phyloP scores from a whole-genome alignment of 805 yeast species.

The Candida pseudofarinosa region DNA sequence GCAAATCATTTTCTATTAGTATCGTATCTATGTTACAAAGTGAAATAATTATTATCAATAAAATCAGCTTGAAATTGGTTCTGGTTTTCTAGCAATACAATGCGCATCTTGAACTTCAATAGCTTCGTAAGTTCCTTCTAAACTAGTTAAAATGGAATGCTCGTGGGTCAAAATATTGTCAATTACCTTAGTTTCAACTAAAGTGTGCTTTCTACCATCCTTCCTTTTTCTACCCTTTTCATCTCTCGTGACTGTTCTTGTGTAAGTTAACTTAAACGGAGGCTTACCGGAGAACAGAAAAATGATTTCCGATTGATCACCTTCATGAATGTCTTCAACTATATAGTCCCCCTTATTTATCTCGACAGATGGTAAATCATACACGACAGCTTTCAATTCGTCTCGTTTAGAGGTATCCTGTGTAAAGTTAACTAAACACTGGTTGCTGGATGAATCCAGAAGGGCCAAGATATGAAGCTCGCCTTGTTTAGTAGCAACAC shows the following conservation, averaged over 20 bases:
- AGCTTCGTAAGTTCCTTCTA: constrained; percentile 94
- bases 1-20: neutral
- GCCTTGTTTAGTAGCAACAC: constrained; percentile 86
- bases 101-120: constrained; percentile 80
- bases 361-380: constrained; percentile 69
- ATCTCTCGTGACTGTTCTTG: constrained; percentile 54
- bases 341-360: constrained; percentile 73
- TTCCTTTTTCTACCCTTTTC: constrained; percentile 16
- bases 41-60: no score
- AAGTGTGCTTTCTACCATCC: constrained; percentile 19
- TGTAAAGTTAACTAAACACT: constrained; percentile 64
- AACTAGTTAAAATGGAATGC: constrained; percentile 67
- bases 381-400: constrained; percentile 29
- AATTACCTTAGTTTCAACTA: constrained; percentile 53
- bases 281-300: constrained; percentile 85
- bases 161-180: constrained; percentile 69
- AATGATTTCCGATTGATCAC: constrained; percentile 85
- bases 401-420: constrained; percentile 26
- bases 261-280: constrained; percentile 84
- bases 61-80: no score
- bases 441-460: constrained; percentile 67
- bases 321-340: constrained; percentile 85
- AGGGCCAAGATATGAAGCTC: constrained; percentile 59
- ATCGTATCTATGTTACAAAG: neutral
- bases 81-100: constrained; percentile 43